A percentile compares a stretch with the other conserved stretches of the same genome.
phyloP scores from a whole-genome alignment of 805 yeast genomes.

The Yarrowia deformans region DNA sequence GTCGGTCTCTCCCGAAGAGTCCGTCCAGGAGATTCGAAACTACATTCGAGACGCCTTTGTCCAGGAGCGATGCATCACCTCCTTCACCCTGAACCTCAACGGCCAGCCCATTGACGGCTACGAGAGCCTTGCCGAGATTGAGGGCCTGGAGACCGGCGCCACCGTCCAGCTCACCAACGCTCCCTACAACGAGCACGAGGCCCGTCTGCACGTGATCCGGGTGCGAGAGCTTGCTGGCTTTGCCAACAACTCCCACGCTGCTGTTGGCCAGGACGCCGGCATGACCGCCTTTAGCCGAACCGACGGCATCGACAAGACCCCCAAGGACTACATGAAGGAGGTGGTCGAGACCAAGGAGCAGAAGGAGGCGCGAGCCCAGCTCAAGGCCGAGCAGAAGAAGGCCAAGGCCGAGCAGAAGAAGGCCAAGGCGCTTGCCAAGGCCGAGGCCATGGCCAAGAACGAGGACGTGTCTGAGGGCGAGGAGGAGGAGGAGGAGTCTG shows the following conservation, averaged over 20 bases:
- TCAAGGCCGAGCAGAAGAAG: slow-evolving; percentile 41
- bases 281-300: slow-evolving; percentile 55
- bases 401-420: slow-evolving; percentile 41
- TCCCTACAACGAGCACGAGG: slow-evolving; percentile 66
- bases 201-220: slow-evolving; percentile 67
- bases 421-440: slow-evolving; percentile 35
- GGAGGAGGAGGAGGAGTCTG: slow-evolving; percentile 16
- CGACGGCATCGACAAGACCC: slow-evolving; percentile 45
- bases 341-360: slow-evolving; percentile 40
- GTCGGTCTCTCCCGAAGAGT: slow-evolving; percentile 53
- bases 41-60: slow-evolving; percentile 64
- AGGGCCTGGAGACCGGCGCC: slow-evolving; percentile 51
- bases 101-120: slow-evolving; percentile 53
- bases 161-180: slow-evolving; percentile 58
- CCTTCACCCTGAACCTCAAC: slow-evolving; percentile 58
- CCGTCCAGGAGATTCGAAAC: slow-evolving; percentile 64
- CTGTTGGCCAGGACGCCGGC: slow-evolving; percentile 57
- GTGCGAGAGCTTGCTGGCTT: slow-evolving; percentile 68
- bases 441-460: slow-evolving; percentile 40
- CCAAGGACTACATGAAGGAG: slow-evolving; percentile 37
- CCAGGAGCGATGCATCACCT: slow-evolving; percentile 64
- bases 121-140: slow-evolving; percentile 46
- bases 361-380: slow-evolving; percentile 32
- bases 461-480: slow-evolving; percentile 12
- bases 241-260: slow-evolving; percentile 52